Percentiles rank a stretch among this genome's conserved stretches.
phyloP scores from a whole-genome alignment of 1,139 yeast species.

The Pichia sp. region DNA sequence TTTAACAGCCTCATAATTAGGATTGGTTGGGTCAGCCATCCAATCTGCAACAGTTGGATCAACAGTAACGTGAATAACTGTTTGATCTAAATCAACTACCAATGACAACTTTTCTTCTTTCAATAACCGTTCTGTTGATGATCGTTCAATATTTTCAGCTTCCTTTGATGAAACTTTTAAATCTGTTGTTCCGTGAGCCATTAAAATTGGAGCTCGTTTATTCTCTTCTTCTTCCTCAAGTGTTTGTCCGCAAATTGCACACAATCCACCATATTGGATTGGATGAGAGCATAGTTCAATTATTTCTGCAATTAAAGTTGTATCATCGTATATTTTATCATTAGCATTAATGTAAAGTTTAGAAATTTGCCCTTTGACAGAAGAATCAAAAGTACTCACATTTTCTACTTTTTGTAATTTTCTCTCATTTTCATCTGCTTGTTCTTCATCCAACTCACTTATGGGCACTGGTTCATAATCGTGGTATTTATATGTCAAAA shows the following conservation, averaged over 20 bases:
- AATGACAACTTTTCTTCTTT: constrained; percentile 66
- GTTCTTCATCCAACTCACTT: constrained; percentile 37
- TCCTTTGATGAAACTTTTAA: constrained; percentile 78
- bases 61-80: constrained; percentile 95
- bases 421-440: constrained; percentile 29
- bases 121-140: constrained; percentile 55
- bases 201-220: constrained; percentile 76
- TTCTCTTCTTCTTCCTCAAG: constrained; percentile 78
- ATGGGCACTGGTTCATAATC: constrained; percentile 55
- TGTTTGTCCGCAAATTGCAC: constrained; percentile 87
- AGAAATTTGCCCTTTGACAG: constrained; percentile 65
- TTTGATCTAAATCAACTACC: constrained; percentile 95
- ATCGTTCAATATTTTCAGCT: constrained; percentile 76
- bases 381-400: constrained; percentile 72
- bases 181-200: constrained; percentile 89
- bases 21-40: constrained; percentile 81
- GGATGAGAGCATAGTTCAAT: constrained; percentile 86
- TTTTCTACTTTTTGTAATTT: constrained; percentile 42
- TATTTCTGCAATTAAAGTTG: constrained; percentile 47
- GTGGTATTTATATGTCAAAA: constrained; percentile 62
- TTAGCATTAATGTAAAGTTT: constrained; percentile 47
- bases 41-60: constrained; percentile 97
- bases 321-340: constrained; percentile 52
- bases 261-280: constrained; percentile 92
- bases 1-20: constrained; percentile 76